phyloP scores from a whole-genome alignment of 306 rosid species.

The Vigna trinervia region DNA sequence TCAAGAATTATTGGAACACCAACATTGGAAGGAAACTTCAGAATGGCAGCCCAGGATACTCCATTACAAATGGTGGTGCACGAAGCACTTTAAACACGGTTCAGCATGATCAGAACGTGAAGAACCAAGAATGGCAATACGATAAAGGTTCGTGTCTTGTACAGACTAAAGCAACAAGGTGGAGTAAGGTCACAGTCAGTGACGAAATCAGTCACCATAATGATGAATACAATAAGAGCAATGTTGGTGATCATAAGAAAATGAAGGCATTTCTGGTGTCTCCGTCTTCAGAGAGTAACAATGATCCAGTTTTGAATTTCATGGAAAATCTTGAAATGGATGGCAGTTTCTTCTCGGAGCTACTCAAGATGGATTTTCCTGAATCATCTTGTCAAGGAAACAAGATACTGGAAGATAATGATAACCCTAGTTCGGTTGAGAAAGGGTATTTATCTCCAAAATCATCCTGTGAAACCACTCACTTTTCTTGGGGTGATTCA shows the following conservation, averaged over 20 bases:
- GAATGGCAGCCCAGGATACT: conserved; percentile 1
- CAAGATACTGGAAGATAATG: conserved; percentile 8
- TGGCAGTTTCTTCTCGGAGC: conserved; percentile 52
- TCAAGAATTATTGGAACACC: conserved; percentile 81
- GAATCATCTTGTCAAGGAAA: conserved; percentile 36
- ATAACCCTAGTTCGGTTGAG: not conserved
- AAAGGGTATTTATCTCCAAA: conserved; percentile 7
- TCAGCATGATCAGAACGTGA: not conserved
- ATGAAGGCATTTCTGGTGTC: not conserved
- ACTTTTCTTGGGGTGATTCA: conserved; percentile 42
- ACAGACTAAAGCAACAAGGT: conserved; percentile 64
- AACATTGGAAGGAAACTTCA: conserved; percentile 65
- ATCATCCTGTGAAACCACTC: conserved; percentile 17
- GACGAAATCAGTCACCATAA: not conserved
- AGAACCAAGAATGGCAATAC: not conserved
- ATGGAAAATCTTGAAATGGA: conserved; percentile 57
- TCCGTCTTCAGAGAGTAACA: conserved; percentile 13
- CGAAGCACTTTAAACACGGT: not conserved
- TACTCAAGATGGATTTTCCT: conserved; percentile 52
- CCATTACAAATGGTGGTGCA: conserved; percentile 19
- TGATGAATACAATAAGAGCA: not conserved
- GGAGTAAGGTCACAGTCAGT: conserved; percentile 52
- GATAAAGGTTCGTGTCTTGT: conserved; percentile 42
- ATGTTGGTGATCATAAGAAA: not conserved
- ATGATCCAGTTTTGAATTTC: conserved; percentile 40